A percentile compares a stretch with the other conserved stretches of the same genome.
Evolutionary conservation across 2,329 filamentous ascomycete species (phyloP).

Genomic region (Malbranchea cinnamomea): DNA sequence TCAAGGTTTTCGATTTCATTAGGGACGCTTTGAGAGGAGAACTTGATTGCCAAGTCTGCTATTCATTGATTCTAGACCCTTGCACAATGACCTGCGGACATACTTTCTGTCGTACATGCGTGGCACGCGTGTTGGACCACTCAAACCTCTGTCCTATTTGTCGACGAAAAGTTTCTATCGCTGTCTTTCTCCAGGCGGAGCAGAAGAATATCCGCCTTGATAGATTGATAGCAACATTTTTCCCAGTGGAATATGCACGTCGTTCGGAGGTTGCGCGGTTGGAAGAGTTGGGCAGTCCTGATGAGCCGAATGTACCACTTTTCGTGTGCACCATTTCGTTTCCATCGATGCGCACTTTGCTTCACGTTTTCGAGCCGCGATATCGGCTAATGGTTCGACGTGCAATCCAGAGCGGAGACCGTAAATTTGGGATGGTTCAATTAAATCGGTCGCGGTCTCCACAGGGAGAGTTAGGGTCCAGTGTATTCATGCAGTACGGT

Average conservation of each 20-base stretch:
- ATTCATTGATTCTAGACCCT: constrained; percentile 64
- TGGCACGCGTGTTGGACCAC: constrained; percentile 63
- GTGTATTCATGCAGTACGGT: constrained; percentile 57
- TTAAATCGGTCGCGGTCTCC: constrained; percentile 42
- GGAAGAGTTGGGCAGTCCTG: constrained; percentile 37
- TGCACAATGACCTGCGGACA: constrained; percentile 77
- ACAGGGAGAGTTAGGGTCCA: constrained; percentile 38
- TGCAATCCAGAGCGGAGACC: constrained; percentile 51
- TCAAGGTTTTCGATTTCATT: constrained; percentile 39
- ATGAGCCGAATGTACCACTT: constrained; percentile 50
- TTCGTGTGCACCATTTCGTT: constrained; percentile 76
- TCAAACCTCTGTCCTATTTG: constrained; percentile 69
- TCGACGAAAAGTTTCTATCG: constrained; percentile 46
- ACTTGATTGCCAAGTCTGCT: constrained; percentile 81
- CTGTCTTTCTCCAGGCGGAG: constrained; percentile 34
- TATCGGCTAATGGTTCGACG: constrained; percentile 82
- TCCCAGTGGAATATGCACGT: constrained; percentile 47
- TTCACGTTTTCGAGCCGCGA: constrained; percentile 85
- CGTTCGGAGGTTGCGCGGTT: constrained; percentile 43
- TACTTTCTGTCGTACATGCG: constrained; percentile 71
- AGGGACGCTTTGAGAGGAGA: constrained; percentile 51
- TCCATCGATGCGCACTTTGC: constrained; percentile 67
- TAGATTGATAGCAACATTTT: constrained; percentile 52
- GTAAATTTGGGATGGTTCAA: constrained; percentile 75
- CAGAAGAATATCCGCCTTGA: constrained; percentile 49